Percentiles rank a stretch among this genome's conserved stretches.
phyloP scores from a whole-genome alignment of 805 yeast genomes.

The Myxozyma melibiosi region DNA sequence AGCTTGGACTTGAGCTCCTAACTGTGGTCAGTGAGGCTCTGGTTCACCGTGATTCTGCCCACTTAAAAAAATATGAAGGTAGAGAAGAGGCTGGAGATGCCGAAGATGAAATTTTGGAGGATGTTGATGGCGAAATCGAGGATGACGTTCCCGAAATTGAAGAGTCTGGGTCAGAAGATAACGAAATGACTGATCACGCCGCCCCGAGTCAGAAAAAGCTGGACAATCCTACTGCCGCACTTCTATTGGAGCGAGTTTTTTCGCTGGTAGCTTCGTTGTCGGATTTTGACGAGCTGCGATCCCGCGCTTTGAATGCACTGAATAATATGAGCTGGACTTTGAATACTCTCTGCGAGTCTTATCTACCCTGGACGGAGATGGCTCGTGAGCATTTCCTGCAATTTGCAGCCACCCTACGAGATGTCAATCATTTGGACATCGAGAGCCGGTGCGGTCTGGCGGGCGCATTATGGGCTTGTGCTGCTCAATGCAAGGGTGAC shows the following conservation, averaged over 20 bases:
- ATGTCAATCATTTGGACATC: conserved; percentile 23
- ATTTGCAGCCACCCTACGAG: conserved; percentile 24
- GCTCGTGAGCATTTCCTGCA: conserved; percentile 39
- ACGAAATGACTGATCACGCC: conserved; percentile 8
- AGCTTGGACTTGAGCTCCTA: conserved; percentile 71
- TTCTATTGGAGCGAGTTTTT: conserved; percentile 14
- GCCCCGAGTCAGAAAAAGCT: background rate
- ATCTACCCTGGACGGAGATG: conserved; percentile 45
- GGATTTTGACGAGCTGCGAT: conserved; percentile 50
- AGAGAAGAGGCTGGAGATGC: conserved; percentile 24
- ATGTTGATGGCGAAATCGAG: conserved; percentile 18
- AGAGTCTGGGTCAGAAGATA: conserved; percentile 2
- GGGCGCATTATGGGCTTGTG: conserved; percentile 52
- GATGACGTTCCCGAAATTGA: conserved; percentile 4
- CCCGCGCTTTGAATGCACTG: conserved; percentile 63
- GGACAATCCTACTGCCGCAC: conserved; percentile 28
- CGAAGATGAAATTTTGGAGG: conserved; percentile 28
- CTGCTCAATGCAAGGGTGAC: conserved; percentile 40
- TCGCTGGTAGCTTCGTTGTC: conserved; percentile 39
- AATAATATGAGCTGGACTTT: conserved; percentile 72
- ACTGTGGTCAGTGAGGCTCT: conserved; percentile 70
- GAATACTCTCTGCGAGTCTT: conserved; percentile 42
- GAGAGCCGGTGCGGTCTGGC: conserved; percentile 41
- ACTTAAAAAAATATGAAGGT: background rate
- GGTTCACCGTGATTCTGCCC: conserved; percentile 38